Conservation (phyloP, 805 yeast species). For the Alloascoidea africana region DNA sequence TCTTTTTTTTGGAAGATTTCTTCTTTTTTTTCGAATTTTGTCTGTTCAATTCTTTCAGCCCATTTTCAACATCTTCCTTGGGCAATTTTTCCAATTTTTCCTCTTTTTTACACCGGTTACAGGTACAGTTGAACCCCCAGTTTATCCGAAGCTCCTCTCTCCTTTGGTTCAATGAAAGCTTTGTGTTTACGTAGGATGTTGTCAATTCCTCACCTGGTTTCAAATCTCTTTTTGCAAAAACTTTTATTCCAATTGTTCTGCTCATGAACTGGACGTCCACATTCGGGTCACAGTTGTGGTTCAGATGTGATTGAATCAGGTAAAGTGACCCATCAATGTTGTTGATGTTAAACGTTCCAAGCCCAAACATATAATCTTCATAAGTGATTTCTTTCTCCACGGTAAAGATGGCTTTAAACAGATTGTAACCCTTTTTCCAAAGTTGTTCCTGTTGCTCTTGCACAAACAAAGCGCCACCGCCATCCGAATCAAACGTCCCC, state of each 20-base stretch:
- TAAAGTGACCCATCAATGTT: constrained; percentile 51
- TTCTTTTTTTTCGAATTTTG: background rate
- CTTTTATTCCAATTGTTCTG: constrained; percentile 39
- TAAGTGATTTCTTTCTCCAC: constrained; percentile 20
- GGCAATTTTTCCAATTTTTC: constrained; percentile 18
- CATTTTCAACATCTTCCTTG: constrained; percentile 1
- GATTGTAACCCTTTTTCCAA: constrained; percentile 43
- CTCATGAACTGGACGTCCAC: constrained; percentile 33
- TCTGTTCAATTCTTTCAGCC: background rate
- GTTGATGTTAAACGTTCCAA: constrained; percentile 67
- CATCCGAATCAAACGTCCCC: constrained; percentile 30
- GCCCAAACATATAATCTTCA: constrained; percentile 39
- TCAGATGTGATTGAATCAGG: constrained; percentile 51
- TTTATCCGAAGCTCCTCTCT: constrained; percentile 50
- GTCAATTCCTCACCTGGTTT: constrained; percentile 51
- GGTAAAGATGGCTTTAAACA: constrained; percentile 31
- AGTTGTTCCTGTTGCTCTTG: constrained; percentile 39
- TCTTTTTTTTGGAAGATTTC: constrained; percentile 3
- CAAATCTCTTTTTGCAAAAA: constrained; percentile 43
- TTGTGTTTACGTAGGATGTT: constrained; percentile 57
- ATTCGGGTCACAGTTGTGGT: constrained; percentile 67
- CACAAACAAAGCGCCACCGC: constrained; percentile 37
- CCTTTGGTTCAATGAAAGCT: constrained; percentile 44
- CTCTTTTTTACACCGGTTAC: constrained; percentile 51
- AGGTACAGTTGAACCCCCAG: constrained; percentile 69